A percentile compares a stretch with the other conserved stretches of the same genome.
These are phyloP conservation scores for Scutellaria minor DNA, from an alignment of 257 asterid genomes.

Conservation along the genomic window DNA sequence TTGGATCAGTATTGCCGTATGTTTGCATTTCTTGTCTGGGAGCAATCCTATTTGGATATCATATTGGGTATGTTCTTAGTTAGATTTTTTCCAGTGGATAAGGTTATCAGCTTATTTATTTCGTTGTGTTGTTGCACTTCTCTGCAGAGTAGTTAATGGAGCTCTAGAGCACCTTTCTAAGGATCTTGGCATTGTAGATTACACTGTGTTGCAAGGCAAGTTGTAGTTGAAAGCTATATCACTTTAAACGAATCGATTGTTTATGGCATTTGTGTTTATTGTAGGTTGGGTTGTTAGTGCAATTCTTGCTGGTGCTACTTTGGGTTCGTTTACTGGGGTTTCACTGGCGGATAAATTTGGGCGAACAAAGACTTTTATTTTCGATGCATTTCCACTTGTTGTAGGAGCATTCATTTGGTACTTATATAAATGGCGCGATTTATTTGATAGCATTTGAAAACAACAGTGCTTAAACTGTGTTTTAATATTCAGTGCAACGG, in stretches of 20 bases:
- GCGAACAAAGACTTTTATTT: conserved; percentile 80
- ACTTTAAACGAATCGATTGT: conserved; percentile 26
- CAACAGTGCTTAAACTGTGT: conserved; percentile 26
- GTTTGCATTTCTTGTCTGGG: conserved; percentile 96
- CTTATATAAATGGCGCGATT: conserved; percentile 25
- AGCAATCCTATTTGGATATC: conserved; percentile 90
- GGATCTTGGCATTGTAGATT: conserved; percentile 86
- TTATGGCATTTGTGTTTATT: conserved; percentile 27
- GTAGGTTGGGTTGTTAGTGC: conserved; percentile 97
- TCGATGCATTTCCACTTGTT: conserved; percentile 91
- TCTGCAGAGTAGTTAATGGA: conserved; percentile 92
- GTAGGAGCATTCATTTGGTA: conserved; percentile 92
- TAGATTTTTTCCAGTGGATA: background rate
- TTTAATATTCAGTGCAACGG: conserved; percentile 62
- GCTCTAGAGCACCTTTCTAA: conserved; percentile 84
- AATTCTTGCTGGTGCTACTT: conserved; percentile 94
- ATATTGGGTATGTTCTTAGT: conserved; percentile 71
- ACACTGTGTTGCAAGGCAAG: conserved; percentile 84
- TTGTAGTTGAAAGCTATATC: conserved; percentile 22
- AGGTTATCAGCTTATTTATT: background rate
- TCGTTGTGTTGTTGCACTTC: background rate
- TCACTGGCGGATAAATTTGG: conserved; percentile 93
- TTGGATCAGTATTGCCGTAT: conserved; percentile 85
- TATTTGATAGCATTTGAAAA: conserved; percentile 14
- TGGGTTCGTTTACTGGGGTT: conserved; percentile 98